Evolutionary conservation across 2,329 filamentous ascomycete genomes (phyloP).

Genomic region (Pseudogymnoascus sp.): DNA sequence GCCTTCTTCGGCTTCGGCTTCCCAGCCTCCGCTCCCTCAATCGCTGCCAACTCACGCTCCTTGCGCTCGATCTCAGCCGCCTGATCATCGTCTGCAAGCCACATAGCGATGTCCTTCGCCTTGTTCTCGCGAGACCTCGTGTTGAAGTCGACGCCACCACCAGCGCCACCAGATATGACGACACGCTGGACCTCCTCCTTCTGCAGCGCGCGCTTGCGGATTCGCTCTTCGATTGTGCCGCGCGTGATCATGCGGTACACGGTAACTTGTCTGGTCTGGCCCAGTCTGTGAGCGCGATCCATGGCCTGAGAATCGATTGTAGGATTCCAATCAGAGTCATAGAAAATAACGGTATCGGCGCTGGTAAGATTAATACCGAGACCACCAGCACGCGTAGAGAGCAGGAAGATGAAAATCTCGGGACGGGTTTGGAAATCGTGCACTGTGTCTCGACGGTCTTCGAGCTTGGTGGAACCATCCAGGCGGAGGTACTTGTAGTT

Average conservation of each 20-base stretch:
- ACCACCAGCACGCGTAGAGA: slow-evolving; percentile 94
- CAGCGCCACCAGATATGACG: slow-evolving; percentile 80
- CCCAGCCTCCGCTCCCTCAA: slow-evolving; percentile 51
- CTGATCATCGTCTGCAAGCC: slow-evolving; percentile 95
- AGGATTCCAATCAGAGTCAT: slow-evolving; percentile 98
- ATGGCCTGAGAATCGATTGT: slow-evolving; percentile 98
- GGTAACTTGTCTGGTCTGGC: slow-evolving; percentile 90
- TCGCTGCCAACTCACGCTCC: slow-evolving; percentile 70
- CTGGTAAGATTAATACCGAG: slow-evolving; percentile 95
- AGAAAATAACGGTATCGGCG: slow-evolving; percentile 98
- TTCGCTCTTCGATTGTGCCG: slow-evolving; percentile 95
- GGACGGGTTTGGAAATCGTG: slow-evolving; percentile 91
- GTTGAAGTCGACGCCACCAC: slow-evolving; percentile 89
- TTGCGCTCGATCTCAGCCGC: slow-evolving; percentile 88
- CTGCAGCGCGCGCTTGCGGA: slow-evolving; percentile 90
- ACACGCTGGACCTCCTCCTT: slow-evolving; percentile 98
- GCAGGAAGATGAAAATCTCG: slow-evolving; percentile 93
- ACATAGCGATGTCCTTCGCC: slow-evolving; percentile 97
- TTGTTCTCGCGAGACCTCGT: slow-evolving; percentile 82
- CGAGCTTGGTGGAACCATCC: slow-evolving; percentile 93
- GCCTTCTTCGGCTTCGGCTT: slow-evolving; percentile 51
- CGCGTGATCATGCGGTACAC: slow-evolving; percentile 96
- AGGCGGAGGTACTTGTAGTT: slow-evolving; percentile 98
- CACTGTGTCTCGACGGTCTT: slow-evolving; percentile 93
- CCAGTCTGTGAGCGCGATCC: slow-evolving; percentile 96